These are phyloP conservation scores for Picochlorum sp. DNA, from an alignment of 139 green algal genomes.

Conservation along the genomic window DNA sequence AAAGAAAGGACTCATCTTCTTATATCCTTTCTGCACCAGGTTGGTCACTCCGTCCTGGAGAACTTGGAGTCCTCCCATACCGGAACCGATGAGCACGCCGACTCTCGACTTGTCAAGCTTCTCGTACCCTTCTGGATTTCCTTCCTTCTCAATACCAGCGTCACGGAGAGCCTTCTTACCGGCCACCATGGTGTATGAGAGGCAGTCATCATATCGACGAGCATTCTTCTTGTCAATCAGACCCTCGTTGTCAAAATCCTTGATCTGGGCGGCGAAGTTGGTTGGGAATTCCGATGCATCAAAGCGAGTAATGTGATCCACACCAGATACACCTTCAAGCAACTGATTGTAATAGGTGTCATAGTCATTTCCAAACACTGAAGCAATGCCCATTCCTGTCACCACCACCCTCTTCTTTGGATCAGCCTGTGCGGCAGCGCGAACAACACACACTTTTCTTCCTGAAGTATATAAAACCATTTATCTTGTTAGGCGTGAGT, in stretches of 20 bases:
- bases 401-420: constrained; percentile 81
- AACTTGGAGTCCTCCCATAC: constrained; percentile 80
- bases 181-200: constrained; percentile 86
- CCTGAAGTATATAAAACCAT: background rate
- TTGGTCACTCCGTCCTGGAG: constrained; percentile 83
- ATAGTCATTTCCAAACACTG: constrained; percentile 78
- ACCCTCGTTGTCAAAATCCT: constrained; percentile 78
- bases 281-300: constrained; percentile 86
- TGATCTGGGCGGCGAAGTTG: constrained; percentile 93
- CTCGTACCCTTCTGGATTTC: constrained; percentile 48
- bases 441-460: background rate
- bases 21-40: constrained; percentile 89
- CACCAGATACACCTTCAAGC: constrained; percentile 75
- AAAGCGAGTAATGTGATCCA: constrained; percentile 84
- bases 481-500: too few species aligned
- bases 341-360: constrained; percentile 90
- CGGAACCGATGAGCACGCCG: constrained; percentile 84
- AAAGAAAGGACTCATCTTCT: constrained; percentile 99
- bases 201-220: constrained; percentile 90
- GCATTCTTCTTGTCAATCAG: constrained; percentile 93
- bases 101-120: constrained; percentile 76
- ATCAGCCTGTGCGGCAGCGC: constrained; percentile 24
- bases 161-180: constrained; percentile 74
- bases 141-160: constrained; percentile 66
- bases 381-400: constrained; percentile 79